phyloP scores from a whole-genome alignment of 1,139 yeast species.

The Citeromyces siamensis region DNA sequence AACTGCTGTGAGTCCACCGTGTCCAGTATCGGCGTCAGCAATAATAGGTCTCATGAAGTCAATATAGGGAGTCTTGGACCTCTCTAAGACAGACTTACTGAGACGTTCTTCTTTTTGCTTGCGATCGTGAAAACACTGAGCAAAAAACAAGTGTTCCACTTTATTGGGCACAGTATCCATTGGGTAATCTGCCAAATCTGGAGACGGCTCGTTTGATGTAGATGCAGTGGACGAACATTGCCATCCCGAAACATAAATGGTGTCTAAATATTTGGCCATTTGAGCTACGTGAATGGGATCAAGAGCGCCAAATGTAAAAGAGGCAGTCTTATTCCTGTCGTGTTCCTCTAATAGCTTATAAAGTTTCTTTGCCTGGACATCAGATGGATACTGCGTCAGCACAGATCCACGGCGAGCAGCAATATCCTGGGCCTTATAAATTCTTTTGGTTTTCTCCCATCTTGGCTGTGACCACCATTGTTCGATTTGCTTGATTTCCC shows the following conservation, averaged over 20 bases:
- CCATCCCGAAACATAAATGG: constrained; percentile 96
- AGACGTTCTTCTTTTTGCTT: constrained; percentile 87
- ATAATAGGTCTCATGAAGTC: constrained; percentile 91
- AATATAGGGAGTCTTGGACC: constrained; percentile 49
- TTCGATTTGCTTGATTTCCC: constrained; percentile 61
- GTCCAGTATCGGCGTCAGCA: constrained; percentile 98
- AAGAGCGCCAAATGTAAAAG: constrained; percentile 91
- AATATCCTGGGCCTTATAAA: constrained; percentile 80
- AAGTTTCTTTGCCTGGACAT: constrained; percentile 72
- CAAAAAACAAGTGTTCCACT: constrained; percentile 94
- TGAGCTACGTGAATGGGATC: constrained; percentile 96
- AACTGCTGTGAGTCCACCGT: constrained; percentile 95
- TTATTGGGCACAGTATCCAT: constrained; percentile 98
- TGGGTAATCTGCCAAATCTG: constrained; percentile 97
- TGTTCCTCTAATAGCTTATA: constrained; percentile 60
- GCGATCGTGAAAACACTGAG: constrained; percentile 95
- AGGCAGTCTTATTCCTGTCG: constrained; percentile 59
- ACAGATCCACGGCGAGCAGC: constrained; percentile 81
- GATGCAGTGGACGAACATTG: constrained; percentile 98
- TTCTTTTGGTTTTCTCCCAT: constrained; percentile 82
- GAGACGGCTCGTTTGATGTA: constrained; percentile 93
- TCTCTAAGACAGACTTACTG: constrained; percentile 41
- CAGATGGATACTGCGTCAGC: constrained; percentile 56
- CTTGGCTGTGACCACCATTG: constrained; percentile 93
- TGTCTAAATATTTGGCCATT: constrained; percentile 91